These are phyloP conservation scores for Wickerhamomyces rabaulensis DNA, from an alignment of 805 yeast species.

Conservation along the genomic window DNA sequence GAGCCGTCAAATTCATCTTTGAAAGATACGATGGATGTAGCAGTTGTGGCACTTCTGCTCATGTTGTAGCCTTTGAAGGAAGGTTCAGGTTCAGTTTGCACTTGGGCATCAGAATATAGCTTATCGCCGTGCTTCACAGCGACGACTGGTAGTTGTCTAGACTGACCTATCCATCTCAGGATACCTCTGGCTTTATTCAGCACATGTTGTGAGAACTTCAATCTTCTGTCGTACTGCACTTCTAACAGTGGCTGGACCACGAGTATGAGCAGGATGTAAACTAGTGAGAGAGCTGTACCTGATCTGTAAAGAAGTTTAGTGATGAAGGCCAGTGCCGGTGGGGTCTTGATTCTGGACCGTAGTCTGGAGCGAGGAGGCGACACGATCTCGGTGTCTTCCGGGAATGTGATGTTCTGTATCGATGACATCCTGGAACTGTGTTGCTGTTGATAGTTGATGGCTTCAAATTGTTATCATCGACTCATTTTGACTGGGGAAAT, in stretches of 20 bases:
- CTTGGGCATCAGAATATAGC: constrained; percentile 31
- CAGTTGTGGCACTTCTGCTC: constrained; percentile 13
- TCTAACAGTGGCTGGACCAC: constrained; percentile 37
- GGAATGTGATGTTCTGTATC: constrained; percentile 14
- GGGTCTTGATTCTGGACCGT: constrained; percentile 7
- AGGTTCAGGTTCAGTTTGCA: constrained; percentile 18
- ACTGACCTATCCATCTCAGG: constrained; percentile 24
- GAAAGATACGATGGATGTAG: constrained; percentile 11
- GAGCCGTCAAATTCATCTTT: constrained; percentile 7
- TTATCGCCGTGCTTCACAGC: constrained; percentile 36
- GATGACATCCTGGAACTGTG: neutral
- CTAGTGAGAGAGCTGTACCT: constrained; percentile 27
- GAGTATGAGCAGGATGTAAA: constrained; percentile 28
- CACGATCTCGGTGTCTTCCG: constrained; percentile 13
- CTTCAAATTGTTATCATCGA: neutral
- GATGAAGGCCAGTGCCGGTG: constrained; percentile 22
- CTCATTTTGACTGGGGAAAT: neutral
- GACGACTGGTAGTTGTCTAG: constrained; percentile 34
- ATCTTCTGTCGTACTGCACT: constrained; percentile 34
- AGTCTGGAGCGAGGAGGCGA: constrained; percentile 3
- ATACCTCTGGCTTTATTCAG: constrained; percentile 25
- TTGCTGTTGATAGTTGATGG: neutral
- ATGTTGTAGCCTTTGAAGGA: neutral
- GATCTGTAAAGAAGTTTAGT: constrained; percentile 29
- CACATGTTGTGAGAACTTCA: constrained; percentile 26